Percentiles rank a stretch among this genome's conserved stretches.
Conservation (phyloP, 768 basidiomycete genomes). For the Mycena albidolilacea region DNA sequence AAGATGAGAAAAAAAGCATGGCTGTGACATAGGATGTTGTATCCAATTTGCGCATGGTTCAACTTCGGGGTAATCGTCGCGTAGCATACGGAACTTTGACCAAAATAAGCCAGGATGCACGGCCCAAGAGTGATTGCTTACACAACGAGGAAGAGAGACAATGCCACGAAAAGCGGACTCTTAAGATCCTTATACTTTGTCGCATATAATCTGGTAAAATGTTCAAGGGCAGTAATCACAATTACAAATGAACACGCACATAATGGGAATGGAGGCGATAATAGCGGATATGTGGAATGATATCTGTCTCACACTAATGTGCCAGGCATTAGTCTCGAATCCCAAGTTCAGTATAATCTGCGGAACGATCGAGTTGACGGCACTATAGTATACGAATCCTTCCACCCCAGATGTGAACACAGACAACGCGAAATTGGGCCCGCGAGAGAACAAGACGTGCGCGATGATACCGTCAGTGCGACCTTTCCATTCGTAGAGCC, state of each 20-base stretch:
- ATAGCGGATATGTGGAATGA: slow-evolving; percentile 35
- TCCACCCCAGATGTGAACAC: slow-evolving; percentile 39
- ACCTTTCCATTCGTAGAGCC: slow-evolving; percentile 40
- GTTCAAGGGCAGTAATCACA: neutral
- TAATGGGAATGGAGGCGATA: slow-evolving; percentile 36
- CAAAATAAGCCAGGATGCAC: neutral
- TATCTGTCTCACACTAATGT: slow-evolving; percentile 37
- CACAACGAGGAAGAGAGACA: slow-evolving; percentile 40
- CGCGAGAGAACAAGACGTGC: slow-evolving; percentile 40
- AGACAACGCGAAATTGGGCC: slow-evolving; percentile 37
- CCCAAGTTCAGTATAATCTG: slow-evolving; percentile 37
- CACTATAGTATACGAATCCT: slow-evolving; percentile 41
- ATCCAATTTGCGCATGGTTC: slow-evolving; percentile 41
- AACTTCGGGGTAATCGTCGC: slow-evolving; percentile 40
- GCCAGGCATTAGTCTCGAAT: slow-evolving; percentile 39
- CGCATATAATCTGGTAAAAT: slow-evolving; percentile 28
- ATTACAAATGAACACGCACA: slow-evolving; percentile 19
- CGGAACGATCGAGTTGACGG: slow-evolving; percentile 39
- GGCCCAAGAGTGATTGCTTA: neutral
- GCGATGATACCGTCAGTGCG: slow-evolving; percentile 39
- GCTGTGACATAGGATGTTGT: slow-evolving; percentile 28
- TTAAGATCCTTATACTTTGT: slow-evolving; percentile 42
- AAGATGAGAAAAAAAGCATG: neutral
- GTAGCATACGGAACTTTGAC: slow-evolving; percentile 37
- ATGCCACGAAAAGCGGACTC: slow-evolving; percentile 37